Evolutionary conservation across 176 grass and related monocot species (phyloP).

Genomic region (Lolium perenne): DNA sequence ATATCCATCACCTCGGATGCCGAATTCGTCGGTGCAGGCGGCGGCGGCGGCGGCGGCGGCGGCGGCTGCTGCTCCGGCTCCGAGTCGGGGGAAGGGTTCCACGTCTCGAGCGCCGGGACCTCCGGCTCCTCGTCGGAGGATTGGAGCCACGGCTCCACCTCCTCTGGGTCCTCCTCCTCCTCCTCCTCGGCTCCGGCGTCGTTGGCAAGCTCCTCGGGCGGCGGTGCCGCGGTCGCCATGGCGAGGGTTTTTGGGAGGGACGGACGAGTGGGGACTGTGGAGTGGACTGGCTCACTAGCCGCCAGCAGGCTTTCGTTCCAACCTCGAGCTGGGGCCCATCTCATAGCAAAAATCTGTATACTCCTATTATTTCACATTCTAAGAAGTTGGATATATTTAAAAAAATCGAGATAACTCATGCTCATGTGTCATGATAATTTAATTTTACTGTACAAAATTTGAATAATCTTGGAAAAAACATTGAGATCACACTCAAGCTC

Average conservation of each 20-base stretch:
- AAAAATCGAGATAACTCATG: too few relatives aligned
- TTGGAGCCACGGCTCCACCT: constrained; percentile 1
- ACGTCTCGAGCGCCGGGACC: not conserved
- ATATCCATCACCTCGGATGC: not conserved
- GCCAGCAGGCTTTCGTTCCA: too few relatives aligned
- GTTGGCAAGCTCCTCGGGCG: not conserved
- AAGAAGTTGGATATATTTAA: too few relatives aligned
- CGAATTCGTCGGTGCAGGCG: not conserved
- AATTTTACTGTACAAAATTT: not conserved
- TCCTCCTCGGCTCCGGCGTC: constrained; percentile 23
- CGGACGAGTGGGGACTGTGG: not conserved
- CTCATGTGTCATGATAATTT: too few relatives aligned
- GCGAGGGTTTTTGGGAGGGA: constrained; percentile 25
- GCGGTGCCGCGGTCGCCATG: constrained; percentile 32
- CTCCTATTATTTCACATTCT: too few relatives aligned
- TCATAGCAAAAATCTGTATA: too few relatives aligned
- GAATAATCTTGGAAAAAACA: not conserved
- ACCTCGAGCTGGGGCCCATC: too few relatives aligned
- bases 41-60: not conserved
- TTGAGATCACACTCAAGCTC: not conserved
- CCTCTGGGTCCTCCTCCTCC: constrained; percentile 49
- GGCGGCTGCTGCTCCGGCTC: not conserved
- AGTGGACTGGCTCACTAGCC: not conserved
- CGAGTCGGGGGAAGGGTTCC: not conserved
- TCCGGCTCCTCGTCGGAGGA: constrained; percentile 28